These are phyloP conservation scores for Taphrina flavorubra DNA, from an alignment of 1,139 yeast species.

Conservation along the genomic window DNA sequence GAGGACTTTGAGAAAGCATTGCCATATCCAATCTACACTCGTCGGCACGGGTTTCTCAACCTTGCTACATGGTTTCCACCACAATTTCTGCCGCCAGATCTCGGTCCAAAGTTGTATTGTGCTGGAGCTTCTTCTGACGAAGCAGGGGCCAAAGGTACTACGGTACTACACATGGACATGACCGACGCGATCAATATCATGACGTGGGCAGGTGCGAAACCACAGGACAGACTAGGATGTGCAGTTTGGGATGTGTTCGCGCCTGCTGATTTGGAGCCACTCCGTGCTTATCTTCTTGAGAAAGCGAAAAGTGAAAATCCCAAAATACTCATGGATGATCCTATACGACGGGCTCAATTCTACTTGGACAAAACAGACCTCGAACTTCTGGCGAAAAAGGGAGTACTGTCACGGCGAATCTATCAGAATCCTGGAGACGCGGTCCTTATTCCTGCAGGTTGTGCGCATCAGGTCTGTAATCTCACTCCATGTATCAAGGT, in stretches of 20 bases:
- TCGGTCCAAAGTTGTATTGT: constrained; percentile 45
- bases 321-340: constrained; percentile 42
- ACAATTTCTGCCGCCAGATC: constrained; percentile 43
- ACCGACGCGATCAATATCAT: constrained; percentile 45
- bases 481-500: constrained; percentile 45
- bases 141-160: constrained; percentile 43
- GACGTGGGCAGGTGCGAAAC: constrained; percentile 34
- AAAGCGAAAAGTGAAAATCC: not conserved
- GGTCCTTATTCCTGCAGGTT: constrained; percentile 46
- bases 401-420: constrained; percentile 43
- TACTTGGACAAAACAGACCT: constrained; percentile 44
- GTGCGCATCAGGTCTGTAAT: constrained; percentile 46
- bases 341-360: constrained; percentile 44
- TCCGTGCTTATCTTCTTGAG: constrained; percentile 41
- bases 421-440: constrained; percentile 46
- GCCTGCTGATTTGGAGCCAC: constrained; percentile 41
- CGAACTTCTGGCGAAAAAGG: constrained; percentile 38
- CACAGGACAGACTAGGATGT: constrained; percentile 28
- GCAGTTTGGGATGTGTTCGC: constrained; percentile 46
- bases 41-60: constrained; percentile 44
- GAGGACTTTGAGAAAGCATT: constrained; percentile 44
- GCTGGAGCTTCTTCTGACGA: constrained; percentile 44
- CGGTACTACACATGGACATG: constrained; percentile 45
- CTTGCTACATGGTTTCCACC: constrained; percentile 44
- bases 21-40: constrained; percentile 44